Base-by-base conservation (phyloP, 169 alveolate genomes). In the Plasmodium blacklocki region DNA sequence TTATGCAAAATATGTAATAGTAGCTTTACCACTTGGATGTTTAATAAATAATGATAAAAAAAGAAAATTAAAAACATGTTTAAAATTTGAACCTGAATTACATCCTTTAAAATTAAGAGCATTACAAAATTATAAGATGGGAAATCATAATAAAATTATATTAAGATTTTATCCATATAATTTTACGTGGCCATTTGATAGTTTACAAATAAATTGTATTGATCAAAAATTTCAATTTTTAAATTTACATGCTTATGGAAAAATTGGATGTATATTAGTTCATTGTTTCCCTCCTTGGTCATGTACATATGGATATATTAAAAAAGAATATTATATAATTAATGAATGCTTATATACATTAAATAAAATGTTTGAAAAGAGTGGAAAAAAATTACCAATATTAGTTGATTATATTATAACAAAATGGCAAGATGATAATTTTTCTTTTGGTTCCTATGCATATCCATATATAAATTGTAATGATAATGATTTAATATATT, bases 211-310 rank as follows among this genome's bases (percentile, higher is more conserved):
- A 71, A 94, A 94, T 54, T 88, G 93, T 52, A 78, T 94, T 62
- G 96, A 94, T 58, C 93, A 87, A 39, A 73, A 93, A 47, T 94
- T 94, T 85, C 96, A 94, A 59, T 94, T 92, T 70, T 52, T 94
- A 63, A 91, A 94, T 89, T 60, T 94, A 54, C 91, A 94, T 71
- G 88, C 91, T 60, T 94, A 94, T 60, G 96, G 96, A 2, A 92
- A 94, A 62, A 15, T 58, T 43, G 96, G 96, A 14, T 92, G 95
- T 54, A 56, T 94, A 29, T 66, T 94, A 74, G 96, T 94, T 12
- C 96, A 94, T 68, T 88, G 93, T 49, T 94, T 94, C 67, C 96
- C 96, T 0, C 96, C 96, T 9, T 94, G 88, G 93, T 83, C 94
- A 63, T 70, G 74, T 4, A 89, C 93, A 9, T 92, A 88, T 89